Conservation (phyloP, 2,329 filamentous ascomycete species). For the Aureobasidium mangrovei region DNA sequence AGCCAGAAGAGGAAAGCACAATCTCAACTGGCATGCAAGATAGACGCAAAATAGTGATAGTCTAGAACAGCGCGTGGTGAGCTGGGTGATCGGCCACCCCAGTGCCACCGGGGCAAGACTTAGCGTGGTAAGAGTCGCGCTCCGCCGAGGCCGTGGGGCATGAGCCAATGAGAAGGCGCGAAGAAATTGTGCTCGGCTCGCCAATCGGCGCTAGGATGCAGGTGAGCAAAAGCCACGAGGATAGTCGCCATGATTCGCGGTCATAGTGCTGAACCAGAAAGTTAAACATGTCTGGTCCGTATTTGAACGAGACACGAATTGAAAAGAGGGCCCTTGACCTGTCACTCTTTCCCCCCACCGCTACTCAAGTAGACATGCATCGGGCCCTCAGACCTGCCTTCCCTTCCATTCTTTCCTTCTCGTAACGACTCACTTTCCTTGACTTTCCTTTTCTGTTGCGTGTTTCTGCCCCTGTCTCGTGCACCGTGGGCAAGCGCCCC, state of each 20-base stretch:
- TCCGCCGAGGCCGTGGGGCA: background rate
- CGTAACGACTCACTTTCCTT: background rate
- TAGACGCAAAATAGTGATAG: conserved; percentile 6
- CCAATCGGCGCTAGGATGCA: conserved; percentile 8
- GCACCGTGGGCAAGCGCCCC: conserved; percentile 6
- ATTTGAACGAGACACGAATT: conserved; percentile 5
- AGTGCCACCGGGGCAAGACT: background rate
- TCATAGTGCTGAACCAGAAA: conserved; percentile 2
- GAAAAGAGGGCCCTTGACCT: conserved; percentile 8
- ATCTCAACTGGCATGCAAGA: conserved; percentile 1
- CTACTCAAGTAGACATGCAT: background rate
- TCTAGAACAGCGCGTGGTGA: conserved; percentile 3
- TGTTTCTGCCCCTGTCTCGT: background rate
- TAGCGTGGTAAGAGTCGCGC: background rate
- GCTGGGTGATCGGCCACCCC: background rate
- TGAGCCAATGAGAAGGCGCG: conserved; percentile 1
- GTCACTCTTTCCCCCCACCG: conserved; percentile 1
- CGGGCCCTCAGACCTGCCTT: background rate
- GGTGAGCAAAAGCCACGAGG: conserved; percentile 1
- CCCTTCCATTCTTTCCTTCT: background rate
- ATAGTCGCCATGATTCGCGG: too few species aligned
- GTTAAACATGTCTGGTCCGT: conserved; percentile 5
- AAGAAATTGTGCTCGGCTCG: background rate
- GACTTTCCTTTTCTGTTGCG: background rate
- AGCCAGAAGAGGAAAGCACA: background rate